Percentiles rank a stretch among this genome's conserved stretches.
Evolutionary conservation across 495 filamentous ascomycete genomes (phyloP).

Genomic region (Schizothecium vesticola): DNA sequence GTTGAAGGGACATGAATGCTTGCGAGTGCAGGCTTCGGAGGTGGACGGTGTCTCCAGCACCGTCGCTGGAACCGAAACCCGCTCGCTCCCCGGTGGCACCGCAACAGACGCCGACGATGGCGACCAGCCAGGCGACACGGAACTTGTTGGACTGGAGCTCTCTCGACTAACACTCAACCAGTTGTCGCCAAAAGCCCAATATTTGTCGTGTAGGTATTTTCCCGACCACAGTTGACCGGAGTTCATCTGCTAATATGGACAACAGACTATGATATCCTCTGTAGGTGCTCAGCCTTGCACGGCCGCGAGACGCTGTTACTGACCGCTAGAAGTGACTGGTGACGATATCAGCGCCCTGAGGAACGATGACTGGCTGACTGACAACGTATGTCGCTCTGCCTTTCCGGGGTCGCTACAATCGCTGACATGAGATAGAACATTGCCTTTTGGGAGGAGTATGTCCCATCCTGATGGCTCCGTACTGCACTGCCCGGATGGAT

Average conservation of each 20-base stretch:
- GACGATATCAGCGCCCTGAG: conserved; percentile 85
- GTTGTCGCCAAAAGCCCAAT: conserved; percentile 33
- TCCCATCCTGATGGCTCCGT: conserved; percentile 8
- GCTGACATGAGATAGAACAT: conserved; percentile 57
- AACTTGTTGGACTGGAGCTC: neutral
- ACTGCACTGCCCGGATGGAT: neutral
- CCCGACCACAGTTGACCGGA: neutral
- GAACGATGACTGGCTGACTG: conserved; percentile 88
- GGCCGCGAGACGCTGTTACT: conserved; percentile 14
- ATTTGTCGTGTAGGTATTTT: conserved; percentile 39
- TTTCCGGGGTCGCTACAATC: conserved; percentile 10
- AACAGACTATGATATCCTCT: conserved; percentile 41
- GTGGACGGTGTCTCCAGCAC: neutral
- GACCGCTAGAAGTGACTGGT: conserved; percentile 34
- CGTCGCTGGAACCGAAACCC: neutral
- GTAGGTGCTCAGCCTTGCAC: conserved; percentile 24
- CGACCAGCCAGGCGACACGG: neutral
- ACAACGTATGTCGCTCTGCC: conserved; percentile 63
- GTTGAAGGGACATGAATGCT: neutral
- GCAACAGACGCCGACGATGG: neutral
- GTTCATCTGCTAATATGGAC: conserved; percentile 1
- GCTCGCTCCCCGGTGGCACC: neutral
- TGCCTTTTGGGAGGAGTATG: conserved; percentile 96
- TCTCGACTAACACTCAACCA: conserved; percentile 9
- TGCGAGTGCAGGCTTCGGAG: neutral